phyloP scores from a whole-genome alignment of 148 eudicot genomes.

The Spergularia marina region DNA sequence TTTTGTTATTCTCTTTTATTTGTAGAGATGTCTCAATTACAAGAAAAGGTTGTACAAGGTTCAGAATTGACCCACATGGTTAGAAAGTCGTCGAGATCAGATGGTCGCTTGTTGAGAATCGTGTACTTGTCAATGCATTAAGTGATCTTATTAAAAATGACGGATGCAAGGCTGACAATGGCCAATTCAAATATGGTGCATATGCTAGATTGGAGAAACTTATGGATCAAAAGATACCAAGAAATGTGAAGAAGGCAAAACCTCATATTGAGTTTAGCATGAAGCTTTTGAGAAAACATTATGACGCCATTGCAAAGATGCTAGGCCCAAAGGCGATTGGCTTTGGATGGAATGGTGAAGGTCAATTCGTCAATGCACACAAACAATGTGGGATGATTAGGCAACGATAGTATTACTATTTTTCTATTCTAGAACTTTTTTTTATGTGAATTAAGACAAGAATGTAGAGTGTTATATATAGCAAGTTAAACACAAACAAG shows the following conservation, averaged over 20 bases:
- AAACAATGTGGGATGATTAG: neutral
- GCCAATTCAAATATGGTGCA: neutral
- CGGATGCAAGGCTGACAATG: neutral
- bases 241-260: neutral
- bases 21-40: neutral
- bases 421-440: no score
- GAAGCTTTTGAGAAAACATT: neutral
- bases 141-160: neutral
- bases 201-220: neutral
- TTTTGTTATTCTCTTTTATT: no score
- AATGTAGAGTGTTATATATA: no score
- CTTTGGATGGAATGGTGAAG: conserved; percentile 4
- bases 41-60: no score
- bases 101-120: neutral
- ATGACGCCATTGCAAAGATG: neutral
- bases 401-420: neutral
- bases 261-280: neutral
- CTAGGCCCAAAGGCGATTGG: neutral
- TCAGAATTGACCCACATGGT: no score
- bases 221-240: neutral
- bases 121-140: neutral
- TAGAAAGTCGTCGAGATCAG: neutral
- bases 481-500: no score
- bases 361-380: neutral
- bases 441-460: no score